phyloP scores from a whole-genome alignment of 768 basidiomycete species.

The Amanita exitialis region DNA sequence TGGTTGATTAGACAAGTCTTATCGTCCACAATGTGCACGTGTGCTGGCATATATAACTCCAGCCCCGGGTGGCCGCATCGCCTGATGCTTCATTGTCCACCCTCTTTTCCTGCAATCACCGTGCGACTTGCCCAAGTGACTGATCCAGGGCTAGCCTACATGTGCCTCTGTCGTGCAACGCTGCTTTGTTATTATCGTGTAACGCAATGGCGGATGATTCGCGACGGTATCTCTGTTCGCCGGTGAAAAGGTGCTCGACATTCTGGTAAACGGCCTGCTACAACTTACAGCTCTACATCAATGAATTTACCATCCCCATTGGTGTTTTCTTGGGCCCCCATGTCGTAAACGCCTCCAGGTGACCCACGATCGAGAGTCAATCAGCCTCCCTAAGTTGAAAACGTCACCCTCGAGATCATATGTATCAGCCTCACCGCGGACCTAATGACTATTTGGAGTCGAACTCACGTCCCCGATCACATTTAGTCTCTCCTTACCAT shows the following conservation, averaged over 20 bases:
- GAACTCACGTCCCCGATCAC: too few species aligned
- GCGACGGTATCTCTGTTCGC: constrained; percentile 75
- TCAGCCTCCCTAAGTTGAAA: constrained; percentile 27
- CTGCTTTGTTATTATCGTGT: too few species aligned
- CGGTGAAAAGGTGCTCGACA: constrained; percentile 54
- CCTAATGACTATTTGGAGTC: constrained; percentile 90
- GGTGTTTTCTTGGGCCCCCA: constrained; percentile 64
- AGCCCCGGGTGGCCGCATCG: too few species aligned
- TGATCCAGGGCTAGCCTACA: constrained; percentile 44
- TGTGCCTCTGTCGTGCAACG: constrained; percentile 38
- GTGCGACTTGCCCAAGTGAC: constrained; percentile 31
- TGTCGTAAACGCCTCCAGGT: constrained; percentile 48
- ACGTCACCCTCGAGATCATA: constrained; percentile 78
- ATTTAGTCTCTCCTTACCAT: constrained; percentile 49
- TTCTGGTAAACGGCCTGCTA: too few species aligned
- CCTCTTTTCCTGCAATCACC: too few species aligned
- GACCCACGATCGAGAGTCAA: constrained; percentile 60
- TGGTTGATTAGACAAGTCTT: too few species aligned
- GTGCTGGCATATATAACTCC: too few species aligned
- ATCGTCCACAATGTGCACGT: too few species aligned
- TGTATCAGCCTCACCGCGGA: constrained; percentile 83
- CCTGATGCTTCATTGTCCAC: too few species aligned
- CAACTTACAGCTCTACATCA: constrained; percentile 59
- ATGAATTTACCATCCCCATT: constrained; percentile 82
- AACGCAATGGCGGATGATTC: constrained; percentile 37